A percentile compares a stretch with the other conserved stretches of the same genome.
Conservation (phyloP, 1,139 yeast genomes). For the Geotrichum histeridarum region DNA sequence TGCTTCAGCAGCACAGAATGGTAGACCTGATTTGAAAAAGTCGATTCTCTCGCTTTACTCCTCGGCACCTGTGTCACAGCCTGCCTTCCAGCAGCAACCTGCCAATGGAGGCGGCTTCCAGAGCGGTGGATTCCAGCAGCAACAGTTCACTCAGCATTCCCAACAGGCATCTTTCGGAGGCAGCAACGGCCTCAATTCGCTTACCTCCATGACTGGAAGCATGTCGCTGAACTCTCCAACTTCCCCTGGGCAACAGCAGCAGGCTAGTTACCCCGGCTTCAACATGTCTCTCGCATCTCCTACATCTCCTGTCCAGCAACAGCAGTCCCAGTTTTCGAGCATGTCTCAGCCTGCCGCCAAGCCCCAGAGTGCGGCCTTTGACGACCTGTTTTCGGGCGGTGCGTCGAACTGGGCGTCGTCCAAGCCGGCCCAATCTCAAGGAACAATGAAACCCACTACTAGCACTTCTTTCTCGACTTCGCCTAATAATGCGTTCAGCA, state of each 20-base stretch:
- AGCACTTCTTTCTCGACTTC: neutral
- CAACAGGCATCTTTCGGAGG: neutral
- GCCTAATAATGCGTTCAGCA: neutral
- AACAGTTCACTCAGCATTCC: neutral
- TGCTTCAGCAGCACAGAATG: slow-evolving; percentile 25
- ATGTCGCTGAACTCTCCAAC: neutral
- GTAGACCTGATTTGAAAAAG: slow-evolving; percentile 78
- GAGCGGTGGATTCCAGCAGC: slow-evolving; percentile 2
- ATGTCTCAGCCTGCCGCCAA: slow-evolving; percentile 3
- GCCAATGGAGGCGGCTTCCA: neutral
- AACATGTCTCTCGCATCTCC: slow-evolving; percentile 3
- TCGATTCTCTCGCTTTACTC: slow-evolving; percentile 87
- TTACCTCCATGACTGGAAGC: slow-evolving; percentile 3
- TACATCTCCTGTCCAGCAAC: slow-evolving; percentile 22
- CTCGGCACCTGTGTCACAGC: slow-evolving; percentile 42
- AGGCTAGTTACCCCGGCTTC: neutral
- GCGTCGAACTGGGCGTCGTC: slow-evolving; percentile 34
- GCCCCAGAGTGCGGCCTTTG: slow-evolving; percentile 15
- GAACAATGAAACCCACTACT: neutral
- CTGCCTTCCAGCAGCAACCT: neutral
- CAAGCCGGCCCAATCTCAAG: slow-evolving; percentile 16
- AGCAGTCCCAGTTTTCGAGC: slow-evolving; percentile 22
- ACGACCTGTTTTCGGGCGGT: slow-evolving; percentile 34
- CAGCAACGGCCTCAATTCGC: neutral
- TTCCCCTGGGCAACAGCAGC: neutral